Evolutionary conservation across 139 green algal species (phyloP), one percentile per base, ranked within the genome.

Genomic region (Tetraselmis striata): DNA sequence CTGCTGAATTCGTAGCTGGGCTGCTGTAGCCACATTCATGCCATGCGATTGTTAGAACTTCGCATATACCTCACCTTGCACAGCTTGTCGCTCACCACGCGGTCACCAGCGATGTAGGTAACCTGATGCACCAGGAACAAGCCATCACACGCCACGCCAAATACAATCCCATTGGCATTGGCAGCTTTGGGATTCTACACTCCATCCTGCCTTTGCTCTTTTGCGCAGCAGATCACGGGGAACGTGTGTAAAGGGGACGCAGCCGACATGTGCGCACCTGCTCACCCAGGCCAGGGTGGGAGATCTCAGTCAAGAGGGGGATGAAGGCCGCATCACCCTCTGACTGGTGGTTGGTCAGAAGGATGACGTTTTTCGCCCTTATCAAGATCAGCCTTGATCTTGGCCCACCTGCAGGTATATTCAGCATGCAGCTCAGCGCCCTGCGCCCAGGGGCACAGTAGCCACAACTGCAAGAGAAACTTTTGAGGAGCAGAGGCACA

Each of bases 261-360:
- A 88, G 18, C 88, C 88, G 25, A 92, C 84, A 79, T n/a, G 98
- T 98, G 45, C 94, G 95, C 18, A 97, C 91, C 28, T 95, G 90
- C 26, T 85, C 85, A 0, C 94, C 94, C 80, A 99, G 86, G 24
- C 81, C 77, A 0, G 96, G 97, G 86, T 97, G 93, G 5, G 82
- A 85, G n/a, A 87, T 75, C 83, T 94, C 91, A 26, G 98, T 90
- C 89, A 99, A 93, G 81, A 98, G 93, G 1, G 97, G 93, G 83
- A 96, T 98, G n/a, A 98, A 94, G 18, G 92, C 97, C 0, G 97
- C 95, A 87, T 99, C 97, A 0, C 96, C 97, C 88, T 99, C 97
- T 23, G 94, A 98, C 90, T 99, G 95, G 87, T 99, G 97, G 89
- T 99, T 99, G 75, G 96, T 95, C 31, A 99, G 87, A 30, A 99